These are phyloP conservation scores for Vitis rupestris DNA, from an alignment of 164 flowering plant genomes.

Conservation along the genomic window DNA sequence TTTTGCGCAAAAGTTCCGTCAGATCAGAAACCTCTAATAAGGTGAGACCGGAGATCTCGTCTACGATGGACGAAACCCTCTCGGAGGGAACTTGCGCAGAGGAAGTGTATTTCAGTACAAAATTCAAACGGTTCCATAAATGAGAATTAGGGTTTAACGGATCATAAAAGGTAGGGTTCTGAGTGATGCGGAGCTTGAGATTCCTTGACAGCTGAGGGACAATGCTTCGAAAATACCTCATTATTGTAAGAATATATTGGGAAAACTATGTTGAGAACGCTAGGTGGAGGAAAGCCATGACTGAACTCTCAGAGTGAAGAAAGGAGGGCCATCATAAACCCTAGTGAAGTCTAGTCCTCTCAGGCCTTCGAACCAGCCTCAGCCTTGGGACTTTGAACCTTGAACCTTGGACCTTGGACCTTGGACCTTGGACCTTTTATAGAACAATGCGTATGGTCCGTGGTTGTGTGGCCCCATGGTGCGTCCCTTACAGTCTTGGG, in stretches of 20 bases:
- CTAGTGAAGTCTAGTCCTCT: too few relatives aligned
- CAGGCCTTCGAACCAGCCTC: too few relatives aligned
- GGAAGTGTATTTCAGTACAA: too few relatives aligned
- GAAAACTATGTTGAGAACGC: too few relatives aligned
- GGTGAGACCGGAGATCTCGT: slow-evolving; percentile 66
- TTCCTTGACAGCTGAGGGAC: slow-evolving; percentile 7
- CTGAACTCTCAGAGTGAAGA: neutral
- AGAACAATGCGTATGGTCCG: too few relatives aligned
- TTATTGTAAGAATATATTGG: neutral
- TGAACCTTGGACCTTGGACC: too few relatives aligned
- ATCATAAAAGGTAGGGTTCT: slow-evolving; percentile 4
- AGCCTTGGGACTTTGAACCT: too few relatives aligned
- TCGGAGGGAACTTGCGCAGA: slow-evolving; percentile 23
- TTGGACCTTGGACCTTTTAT: too few relatives aligned
- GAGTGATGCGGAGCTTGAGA: neutral
- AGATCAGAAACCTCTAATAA: slow-evolving; percentile 72
- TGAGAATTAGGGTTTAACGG: neutral
- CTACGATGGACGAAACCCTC: slow-evolving; percentile 58
- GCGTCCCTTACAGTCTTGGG: too few relatives aligned
- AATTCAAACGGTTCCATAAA: slow-evolving; percentile 2
- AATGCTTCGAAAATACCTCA: slow-evolving; percentile 23
- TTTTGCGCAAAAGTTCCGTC: slow-evolving; percentile 59
- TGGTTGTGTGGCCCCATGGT: too few relatives aligned
- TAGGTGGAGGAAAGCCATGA: neutral
- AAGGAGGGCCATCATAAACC: too few relatives aligned